Percentiles rank a stretch among this genome's conserved stretches.
These are phyloP conservation scores for Arabidopsis thaliana DNA, from an alignment of 345 rosid species.

Conservation along the genomic window TAIR10.1 NC_003071.7:11855501-11856000, in stretches of 20 bases:
- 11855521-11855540: slow-evolving; percentile 98
- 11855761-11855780: slow-evolving; percentile 85
- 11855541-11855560: slow-evolving; percentile 85
- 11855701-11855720: not conserved
- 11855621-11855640: slow-evolving; percentile 81
- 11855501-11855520: slow-evolving; percentile 94
- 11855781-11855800: slow-evolving; percentile 78
- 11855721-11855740: slow-evolving; percentile 5
- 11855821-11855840: slow-evolving; percentile 89
- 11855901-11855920: slow-evolving; percentile 83
- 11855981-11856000: slow-evolving; percentile 55
- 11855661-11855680: slow-evolving; percentile 87
- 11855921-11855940: slow-evolving; percentile 89
- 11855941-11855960: slow-evolving; percentile 81
- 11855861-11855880: slow-evolving; percentile 89
- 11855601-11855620: slow-evolving; percentile 77
- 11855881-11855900: slow-evolving; percentile 93
- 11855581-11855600: slow-evolving; percentile 98
- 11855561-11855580: slow-evolving; percentile 85
- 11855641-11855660: slow-evolving; percentile 87
- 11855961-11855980: slow-evolving; percentile 99
- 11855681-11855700: slow-evolving; percentile 76
- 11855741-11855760: not conserved
- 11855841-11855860: slow-evolving; percentile 89
- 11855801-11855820: slow-evolving; percentile 90